Percentiles rank a stretch among this genome's conserved stretches.
These are phyloP conservation scores for Neonectria ditissima DNA, from an alignment of 2,329 filamentous ascomycete species.

Conservation along the genomic window DNA sequence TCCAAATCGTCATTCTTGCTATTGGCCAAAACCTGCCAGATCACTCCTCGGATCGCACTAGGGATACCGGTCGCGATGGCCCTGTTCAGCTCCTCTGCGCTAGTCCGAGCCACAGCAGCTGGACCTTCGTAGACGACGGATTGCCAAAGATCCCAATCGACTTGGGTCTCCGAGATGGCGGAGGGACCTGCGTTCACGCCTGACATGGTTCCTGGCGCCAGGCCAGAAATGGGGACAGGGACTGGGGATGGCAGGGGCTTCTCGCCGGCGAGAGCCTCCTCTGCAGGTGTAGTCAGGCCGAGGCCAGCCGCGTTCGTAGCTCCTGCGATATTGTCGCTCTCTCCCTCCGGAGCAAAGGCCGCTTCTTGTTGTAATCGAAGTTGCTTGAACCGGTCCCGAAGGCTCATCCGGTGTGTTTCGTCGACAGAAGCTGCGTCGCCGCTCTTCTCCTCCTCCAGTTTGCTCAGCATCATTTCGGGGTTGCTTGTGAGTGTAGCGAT, in stretches of 20 bases:
- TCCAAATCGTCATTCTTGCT: constrained; percentile 95
- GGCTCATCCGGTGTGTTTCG: constrained; percentile 67
- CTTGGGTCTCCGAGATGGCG: constrained; percentile 75
- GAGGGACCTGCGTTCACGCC: constrained; percentile 83
- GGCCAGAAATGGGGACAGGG: constrained; percentile 73
- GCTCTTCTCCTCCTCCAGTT: constrained; percentile 78
- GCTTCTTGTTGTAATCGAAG: constrained; percentile 81
- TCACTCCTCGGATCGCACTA: constrained; percentile 94
- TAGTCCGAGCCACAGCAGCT: constrained; percentile 86
- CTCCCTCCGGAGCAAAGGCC: constrained; percentile 62
- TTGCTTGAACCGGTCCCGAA: constrained; percentile 84
- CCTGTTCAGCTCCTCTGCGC: constrained; percentile 87
- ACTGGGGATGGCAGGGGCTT: constrained; percentile 60
- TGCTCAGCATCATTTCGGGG: constrained; percentile 81
- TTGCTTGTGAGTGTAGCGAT: constrained; percentile 84
- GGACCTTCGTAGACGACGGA: constrained; percentile 95
- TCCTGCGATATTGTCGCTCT: constrained; percentile 62
- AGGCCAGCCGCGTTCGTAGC: constrained; percentile 35
- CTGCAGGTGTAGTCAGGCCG: constrained; percentile 36
- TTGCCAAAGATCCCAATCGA: constrained; percentile 99
- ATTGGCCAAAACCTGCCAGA: constrained; percentile 97
- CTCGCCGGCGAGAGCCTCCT: constrained; percentile 45
- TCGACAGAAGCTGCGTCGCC: constrained; percentile 57
- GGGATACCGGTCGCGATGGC: constrained; percentile 96
- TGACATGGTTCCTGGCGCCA: constrained; percentile 87